A percentile compares a stretch with the other conserved stretches of the same genome.
Evolutionary conservation across 495 filamentous ascomycete species (phyloP).

Genomic region (Lasiosphaeria hispida): DNA sequence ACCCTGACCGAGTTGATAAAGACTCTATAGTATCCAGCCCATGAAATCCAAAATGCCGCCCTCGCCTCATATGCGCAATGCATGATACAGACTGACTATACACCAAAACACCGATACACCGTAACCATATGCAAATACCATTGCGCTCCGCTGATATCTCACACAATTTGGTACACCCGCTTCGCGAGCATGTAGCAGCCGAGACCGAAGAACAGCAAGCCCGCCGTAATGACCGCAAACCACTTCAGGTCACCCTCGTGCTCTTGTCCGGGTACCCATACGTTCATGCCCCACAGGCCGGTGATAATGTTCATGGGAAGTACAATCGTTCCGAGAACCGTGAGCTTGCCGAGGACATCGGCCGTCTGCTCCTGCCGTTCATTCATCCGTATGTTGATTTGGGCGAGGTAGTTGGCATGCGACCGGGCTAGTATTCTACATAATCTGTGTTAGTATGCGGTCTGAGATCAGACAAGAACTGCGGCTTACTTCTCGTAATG

Average conservation of each 20-base stretch:
- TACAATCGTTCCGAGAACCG: constrained; percentile 93
- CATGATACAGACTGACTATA: too few species aligned
- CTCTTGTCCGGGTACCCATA: constrained; percentile 87
- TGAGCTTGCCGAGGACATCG: constrained; percentile 90
- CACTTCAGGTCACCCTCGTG: constrained; percentile 51
- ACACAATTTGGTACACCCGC: constrained; percentile 59
- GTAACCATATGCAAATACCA: background rate
- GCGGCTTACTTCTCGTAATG: constrained; percentile 88
- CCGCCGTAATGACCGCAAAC: constrained; percentile 69
- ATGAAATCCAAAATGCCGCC: too few species aligned
- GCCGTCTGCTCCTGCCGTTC: constrained; percentile 95
- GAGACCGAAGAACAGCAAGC: constrained; percentile 72
- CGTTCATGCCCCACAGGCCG: constrained; percentile 99
- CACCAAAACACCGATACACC: too few species aligned
- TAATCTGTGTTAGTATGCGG: constrained; percentile 8
- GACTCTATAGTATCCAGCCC: too few species aligned
- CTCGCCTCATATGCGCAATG: too few species aligned
- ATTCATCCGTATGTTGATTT: constrained; percentile 93
- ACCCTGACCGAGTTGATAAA: too few species aligned
- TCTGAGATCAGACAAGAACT: background rate
- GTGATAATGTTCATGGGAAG: constrained; percentile 98
- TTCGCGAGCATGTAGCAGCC: constrained; percentile 81
- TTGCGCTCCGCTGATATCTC: background rate
- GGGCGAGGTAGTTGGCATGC: constrained; percentile 92
- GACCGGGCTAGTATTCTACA: constrained; percentile 82